These are phyloP conservation scores for Ilyonectria mors-panacis DNA, from an alignment of 2,329 filamentous ascomycete species.

Conservation along the genomic window DNA sequence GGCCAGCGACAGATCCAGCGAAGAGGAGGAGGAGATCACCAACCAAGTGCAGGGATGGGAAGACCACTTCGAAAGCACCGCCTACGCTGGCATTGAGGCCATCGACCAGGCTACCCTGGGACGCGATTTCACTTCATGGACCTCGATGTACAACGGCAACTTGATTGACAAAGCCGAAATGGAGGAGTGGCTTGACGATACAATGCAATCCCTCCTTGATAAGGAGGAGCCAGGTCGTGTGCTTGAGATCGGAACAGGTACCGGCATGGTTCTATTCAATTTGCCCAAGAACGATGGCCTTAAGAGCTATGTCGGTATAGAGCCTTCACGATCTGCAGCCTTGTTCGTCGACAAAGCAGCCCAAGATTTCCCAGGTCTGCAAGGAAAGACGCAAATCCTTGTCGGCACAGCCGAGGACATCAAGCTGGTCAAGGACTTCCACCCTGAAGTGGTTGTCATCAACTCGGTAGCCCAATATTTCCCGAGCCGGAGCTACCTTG, in stretches of 20 bases:
- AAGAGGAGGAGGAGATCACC: too few relatives aligned
- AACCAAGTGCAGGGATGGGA: too few relatives aligned
- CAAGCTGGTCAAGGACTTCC: too few relatives aligned
- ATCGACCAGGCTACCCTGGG: too few relatives aligned
- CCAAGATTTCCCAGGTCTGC: constrained; percentile 26
- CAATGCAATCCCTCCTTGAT: constrained; percentile 38
- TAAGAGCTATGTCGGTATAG: constrained; percentile 48
- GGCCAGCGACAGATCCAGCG: too few relatives aligned
- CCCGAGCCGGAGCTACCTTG: constrained; percentile 45
- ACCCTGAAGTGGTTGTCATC: constrained; percentile 41
- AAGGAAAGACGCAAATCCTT: not conserved
- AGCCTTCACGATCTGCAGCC: constrained; percentile 42
- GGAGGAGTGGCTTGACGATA: constrained; percentile 52
- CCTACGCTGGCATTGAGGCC: too few relatives aligned
- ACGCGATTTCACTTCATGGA: too few relatives aligned
- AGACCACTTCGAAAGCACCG: too few relatives aligned
- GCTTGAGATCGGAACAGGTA: constrained; percentile 50
- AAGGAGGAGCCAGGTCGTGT: constrained; percentile 31
- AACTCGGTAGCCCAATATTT: constrained; percentile 51
- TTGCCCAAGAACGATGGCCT: constrained; percentile 19
- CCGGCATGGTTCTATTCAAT: constrained; percentile 52
- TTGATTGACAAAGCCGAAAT: constrained; percentile 48
- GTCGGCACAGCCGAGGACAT: constrained; percentile 41
- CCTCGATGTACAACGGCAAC: constrained; percentile 50
- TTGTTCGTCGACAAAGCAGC: constrained; percentile 36